Evolutionary conservation across 495 filamentous ascomycete species (phyloP), one percentile per base, ranked within the genome.

Genomic region (Filosporella fistucella): DNA sequence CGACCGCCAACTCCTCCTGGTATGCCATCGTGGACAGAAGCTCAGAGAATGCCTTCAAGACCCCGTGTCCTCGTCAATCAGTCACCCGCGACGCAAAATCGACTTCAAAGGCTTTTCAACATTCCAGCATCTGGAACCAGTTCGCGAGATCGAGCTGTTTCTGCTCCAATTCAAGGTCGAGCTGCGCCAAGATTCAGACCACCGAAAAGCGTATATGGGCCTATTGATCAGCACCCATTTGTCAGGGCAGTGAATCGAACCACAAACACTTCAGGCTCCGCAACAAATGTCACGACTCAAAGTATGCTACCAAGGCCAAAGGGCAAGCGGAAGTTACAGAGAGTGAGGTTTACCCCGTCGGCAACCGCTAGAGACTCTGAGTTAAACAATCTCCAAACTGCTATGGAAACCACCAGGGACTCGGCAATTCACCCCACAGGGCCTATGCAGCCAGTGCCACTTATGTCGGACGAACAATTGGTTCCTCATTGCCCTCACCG

Each of bases 11-110:
- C 66, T 7, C 67, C 67, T 4, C 42, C 53, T 2, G 61, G 58
- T 2, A 59, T 66, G 51, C 51, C 60, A 26, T 57, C 57, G 7
- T 67, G 62, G 64, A 58, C 60, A 23, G 47, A 53, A 17, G 39
- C 45, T 33, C 55, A 53, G 26, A 51, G 34, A n/a, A 13, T 35
- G 17, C 41, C 42, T 7, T 25, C 17, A n/a, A 28, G 18, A 28
- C 11, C 22, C 8, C 53, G 21, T 23, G 22, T 28, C 8, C 13
- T 29, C 17, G 2, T 14, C 3, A 22, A 42, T 14, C 30, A 30
- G n/a, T 28, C 45, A 10, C 21, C 35, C 13, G 34, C 23, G 4
- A 30, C 9, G 20, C 44, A 40, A 28, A 53, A 40, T 47, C 42
- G 51, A 4, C n/a, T 57, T 13, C 53, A 45, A 40, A 54, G 47